A percentile compares a stretch with the other conserved stretches of the same genome.
phyloP scores from a whole-genome alignment of 176 grass and related monocot genomes.

The Bolboschoenus planiculmis region DNA sequence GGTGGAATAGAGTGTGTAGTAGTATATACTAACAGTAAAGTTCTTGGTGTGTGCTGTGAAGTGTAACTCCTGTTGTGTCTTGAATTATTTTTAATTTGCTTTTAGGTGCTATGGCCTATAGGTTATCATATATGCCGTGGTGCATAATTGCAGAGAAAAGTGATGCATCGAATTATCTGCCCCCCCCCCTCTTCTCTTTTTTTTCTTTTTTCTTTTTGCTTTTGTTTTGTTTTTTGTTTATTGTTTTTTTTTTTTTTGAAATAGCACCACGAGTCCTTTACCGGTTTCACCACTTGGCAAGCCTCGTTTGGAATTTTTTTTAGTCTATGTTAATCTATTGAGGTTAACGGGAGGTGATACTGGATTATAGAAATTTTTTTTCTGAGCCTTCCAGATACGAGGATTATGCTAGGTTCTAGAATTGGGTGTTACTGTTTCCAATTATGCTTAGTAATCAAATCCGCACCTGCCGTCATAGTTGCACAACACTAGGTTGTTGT shows the following conservation, averaged over 20 bases:
- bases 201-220: too few species aligned
- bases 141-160: neutral
- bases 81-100: neutral
- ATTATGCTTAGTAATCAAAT: neutral
- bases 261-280: neutral
- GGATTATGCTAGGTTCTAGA: neutral
- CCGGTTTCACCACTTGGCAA: too few species aligned
- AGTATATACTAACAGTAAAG: conserved; percentile 7
- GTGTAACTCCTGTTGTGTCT: neutral
- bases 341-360: neutral
- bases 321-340: neutral
- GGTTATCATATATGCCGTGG: neutral
- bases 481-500: too few species aligned
- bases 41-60: neutral
- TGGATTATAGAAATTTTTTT: neutral
- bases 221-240: too few species aligned
- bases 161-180: neutral
- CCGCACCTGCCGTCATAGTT: too few species aligned
- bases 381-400: neutral
- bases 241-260: neutral
- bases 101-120: neutral
- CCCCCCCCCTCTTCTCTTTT: neutral
- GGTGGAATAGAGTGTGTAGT: neutral
- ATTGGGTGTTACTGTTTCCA: neutral
- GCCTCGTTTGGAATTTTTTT: neutral